These are phyloP conservation scores for Clavaria fumosa DNA, from an alignment of 768 basidiomycete genomes.

Conservation along the genomic window DNA sequence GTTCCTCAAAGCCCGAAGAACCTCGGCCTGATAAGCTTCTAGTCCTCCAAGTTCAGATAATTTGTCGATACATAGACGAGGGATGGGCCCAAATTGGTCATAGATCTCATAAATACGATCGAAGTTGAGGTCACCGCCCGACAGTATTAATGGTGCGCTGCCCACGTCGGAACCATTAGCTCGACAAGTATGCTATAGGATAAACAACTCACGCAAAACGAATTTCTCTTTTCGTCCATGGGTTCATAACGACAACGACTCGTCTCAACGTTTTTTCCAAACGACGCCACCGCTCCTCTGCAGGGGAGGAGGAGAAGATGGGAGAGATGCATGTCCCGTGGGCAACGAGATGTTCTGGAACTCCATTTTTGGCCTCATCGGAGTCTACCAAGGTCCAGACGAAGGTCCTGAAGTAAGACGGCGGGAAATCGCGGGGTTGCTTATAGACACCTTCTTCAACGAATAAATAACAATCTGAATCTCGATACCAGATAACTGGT, in stretches of 20 bases:
- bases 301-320: constrained; percentile 8
- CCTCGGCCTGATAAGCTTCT: background rate
- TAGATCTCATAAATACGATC: constrained; percentile 5
- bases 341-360: constrained; percentile 9
- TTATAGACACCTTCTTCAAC: constrained; percentile 12
- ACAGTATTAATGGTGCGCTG: background rate
- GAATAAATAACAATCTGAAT: constrained; percentile 9
- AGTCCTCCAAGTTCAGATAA: background rate
- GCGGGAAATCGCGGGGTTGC: constrained; percentile 8
- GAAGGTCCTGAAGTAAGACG: constrained; percentile 11
- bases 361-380: constrained; percentile 9
- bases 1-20: background rate
- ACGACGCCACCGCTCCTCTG: constrained; percentile 5
- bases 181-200: background rate
- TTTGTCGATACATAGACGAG: constrained; percentile 8
- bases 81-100: constrained; percentile 9
- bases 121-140: background rate
- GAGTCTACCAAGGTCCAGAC: constrained; percentile 13
- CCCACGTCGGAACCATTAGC: background rate
- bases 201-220: constrained; percentile 7
- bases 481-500: constrained; percentile 9
- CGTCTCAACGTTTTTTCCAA: constrained; percentile 6
- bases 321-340: constrained; percentile 9
- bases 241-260: constrained; percentile 7
- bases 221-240: constrained; percentile 7